These are phyloP conservation scores for Cutaneotrichosporon sp. DNA, from an alignment of 1,284 basidiomycete genomes.

Conservation along the genomic window DNA sequence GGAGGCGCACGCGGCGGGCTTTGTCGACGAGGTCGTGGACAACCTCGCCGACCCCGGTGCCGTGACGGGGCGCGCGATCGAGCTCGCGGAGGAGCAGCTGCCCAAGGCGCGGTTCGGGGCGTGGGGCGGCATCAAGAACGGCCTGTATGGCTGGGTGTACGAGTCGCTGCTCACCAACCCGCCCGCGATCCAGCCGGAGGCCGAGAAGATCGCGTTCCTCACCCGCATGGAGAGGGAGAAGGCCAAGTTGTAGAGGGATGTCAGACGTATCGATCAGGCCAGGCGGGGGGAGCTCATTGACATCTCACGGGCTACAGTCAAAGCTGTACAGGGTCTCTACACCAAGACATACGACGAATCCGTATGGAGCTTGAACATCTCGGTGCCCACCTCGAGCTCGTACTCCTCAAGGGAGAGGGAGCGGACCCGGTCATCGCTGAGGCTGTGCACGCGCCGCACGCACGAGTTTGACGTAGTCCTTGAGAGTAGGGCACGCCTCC, in stretches of 20 bases:
- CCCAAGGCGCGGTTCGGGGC: slow-evolving; percentile 54
- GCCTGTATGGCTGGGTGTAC: slow-evolving; percentile 53
- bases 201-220: background rate
- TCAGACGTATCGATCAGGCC: background rate
- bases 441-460: no score
- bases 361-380: no score
- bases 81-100: slow-evolving; percentile 53
- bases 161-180: slow-evolving; percentile 38
- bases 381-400: no score
- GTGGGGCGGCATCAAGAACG: slow-evolving; percentile 58
- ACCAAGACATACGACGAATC: background rate
- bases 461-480: no score
- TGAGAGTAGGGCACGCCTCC: no score
- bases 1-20: slow-evolving; percentile 67
- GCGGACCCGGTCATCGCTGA: no score
- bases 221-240: background rate
- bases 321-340: background rate
- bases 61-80: slow-evolving; percentile 58
- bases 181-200: background rate
- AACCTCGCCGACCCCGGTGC: slow-evolving; percentile 55
- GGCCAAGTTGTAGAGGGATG: background rate
- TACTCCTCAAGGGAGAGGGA: no score
- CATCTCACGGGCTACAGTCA: background rate
- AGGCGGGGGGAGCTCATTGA: no score
- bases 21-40: slow-evolving; percentile 71